These are phyloP conservation scores for Quercus alba DNA, from an alignment of 306 rosid species.

Conservation along the genomic window DNA sequence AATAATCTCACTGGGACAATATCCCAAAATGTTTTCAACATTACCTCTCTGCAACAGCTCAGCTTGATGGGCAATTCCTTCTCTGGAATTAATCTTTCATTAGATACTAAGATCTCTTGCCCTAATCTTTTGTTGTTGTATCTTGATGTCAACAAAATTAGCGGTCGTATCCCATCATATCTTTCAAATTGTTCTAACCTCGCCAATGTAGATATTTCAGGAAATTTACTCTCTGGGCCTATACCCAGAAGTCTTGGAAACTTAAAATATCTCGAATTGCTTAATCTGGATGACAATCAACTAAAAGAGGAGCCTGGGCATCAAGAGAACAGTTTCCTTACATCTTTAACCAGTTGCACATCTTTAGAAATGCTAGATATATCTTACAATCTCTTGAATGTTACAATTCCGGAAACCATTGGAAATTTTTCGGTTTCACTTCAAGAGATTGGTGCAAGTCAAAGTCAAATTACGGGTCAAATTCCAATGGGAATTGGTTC, in stretches of 20 bases:
- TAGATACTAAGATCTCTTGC: neutral
- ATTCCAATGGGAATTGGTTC: no score
- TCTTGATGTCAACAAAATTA: accelerated
- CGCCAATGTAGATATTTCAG: accelerated
- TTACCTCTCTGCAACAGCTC: neutral
- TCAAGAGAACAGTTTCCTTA: no score
- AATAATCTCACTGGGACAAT: neutral
- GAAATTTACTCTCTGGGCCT: neutral
- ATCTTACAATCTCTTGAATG: accelerated
- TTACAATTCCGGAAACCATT: neutral
- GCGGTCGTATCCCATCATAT: neutral
- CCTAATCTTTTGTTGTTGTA: no score
- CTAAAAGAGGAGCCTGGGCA: no score
- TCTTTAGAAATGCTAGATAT: accelerated
- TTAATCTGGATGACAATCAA: accelerated
- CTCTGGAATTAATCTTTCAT: neutral
- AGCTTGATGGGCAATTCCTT: accelerated
- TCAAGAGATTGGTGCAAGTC: accelerated
- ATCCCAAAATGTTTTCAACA: neutral
- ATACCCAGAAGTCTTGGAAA: neutral
- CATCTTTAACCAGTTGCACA: no score
- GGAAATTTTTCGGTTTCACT: neutral
- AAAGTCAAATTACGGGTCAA: no score
- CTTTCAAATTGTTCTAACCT: neutral
- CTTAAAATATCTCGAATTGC: no score